These are phyloP conservation scores for Halteria grandinella DNA, from an alignment of 73 alveolate genomes.

Conservation along the genomic window DNA sequence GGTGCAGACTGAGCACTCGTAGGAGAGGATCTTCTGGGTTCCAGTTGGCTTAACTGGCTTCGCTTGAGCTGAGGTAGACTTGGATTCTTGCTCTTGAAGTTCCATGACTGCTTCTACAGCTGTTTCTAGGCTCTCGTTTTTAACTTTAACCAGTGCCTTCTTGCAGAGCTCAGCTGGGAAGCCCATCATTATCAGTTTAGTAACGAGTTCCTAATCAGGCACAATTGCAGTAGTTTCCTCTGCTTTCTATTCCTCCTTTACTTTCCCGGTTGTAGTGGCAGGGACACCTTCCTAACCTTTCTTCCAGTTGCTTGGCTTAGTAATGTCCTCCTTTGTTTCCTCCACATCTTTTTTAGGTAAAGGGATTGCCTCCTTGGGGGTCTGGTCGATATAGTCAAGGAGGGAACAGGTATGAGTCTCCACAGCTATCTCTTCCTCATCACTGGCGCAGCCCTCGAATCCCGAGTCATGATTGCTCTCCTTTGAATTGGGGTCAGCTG, in stretches of 20 bases:
- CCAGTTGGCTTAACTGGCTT: background rate
- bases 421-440: no score
- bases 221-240: conserved; percentile 16
- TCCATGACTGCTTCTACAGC: conserved; percentile 42
- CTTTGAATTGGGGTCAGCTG: background rate
- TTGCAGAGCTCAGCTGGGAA: conserved; percentile 28
- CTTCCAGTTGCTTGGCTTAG: no score
- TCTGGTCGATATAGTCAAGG: no score
- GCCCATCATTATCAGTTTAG: conserved; percentile 50
- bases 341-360: background rate
- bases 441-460: no score
- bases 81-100: background rate
- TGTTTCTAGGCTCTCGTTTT: conserved; percentile 46
- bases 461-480: no score
- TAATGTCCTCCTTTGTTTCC: conserved; percentile 21
- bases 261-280: conserved; percentile 1
- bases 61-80: background rate
- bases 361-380: no score
- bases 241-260: background rate
- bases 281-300: no score
- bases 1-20: conserved; percentile 61
- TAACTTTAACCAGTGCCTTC: conserved; percentile 31
- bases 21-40: conserved; percentile 22
- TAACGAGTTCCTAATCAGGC: conserved; percentile 32
- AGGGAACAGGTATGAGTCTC: no score